phyloP scores from a whole-genome alignment of 148 eudicot species.

The Rhododendron vialii region DNA sequence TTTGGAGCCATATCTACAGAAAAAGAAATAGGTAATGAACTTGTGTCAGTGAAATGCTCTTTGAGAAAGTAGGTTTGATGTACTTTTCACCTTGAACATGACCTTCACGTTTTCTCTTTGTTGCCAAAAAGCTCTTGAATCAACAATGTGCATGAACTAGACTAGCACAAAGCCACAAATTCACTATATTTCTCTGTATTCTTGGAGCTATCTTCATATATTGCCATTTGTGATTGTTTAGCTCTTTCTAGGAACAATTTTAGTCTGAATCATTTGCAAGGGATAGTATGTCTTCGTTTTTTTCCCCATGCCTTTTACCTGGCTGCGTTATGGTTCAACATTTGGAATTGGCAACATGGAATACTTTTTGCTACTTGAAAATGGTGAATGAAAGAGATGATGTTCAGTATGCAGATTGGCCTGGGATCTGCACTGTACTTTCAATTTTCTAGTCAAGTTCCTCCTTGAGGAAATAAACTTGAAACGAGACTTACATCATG shows the following conservation, averaged over 20 bases:
- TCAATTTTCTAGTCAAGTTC: background rate
- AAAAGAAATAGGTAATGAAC: background rate
- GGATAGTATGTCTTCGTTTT: background rate
- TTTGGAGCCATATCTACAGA: background rate
- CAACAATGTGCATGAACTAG: background rate
- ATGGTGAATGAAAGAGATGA: background rate
- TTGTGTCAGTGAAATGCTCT: background rate
- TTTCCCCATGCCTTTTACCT: background rate
- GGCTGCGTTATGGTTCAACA: background rate
- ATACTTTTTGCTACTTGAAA: background rate
- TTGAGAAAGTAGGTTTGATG: background rate
- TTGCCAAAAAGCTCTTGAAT: background rate
- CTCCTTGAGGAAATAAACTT: background rate
- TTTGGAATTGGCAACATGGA: background rate
- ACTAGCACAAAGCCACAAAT: background rate
- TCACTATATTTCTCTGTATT: background rate
- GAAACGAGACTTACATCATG: background rate
- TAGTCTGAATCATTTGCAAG: background rate
- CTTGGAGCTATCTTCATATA: background rate
- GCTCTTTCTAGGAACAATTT: background rate
- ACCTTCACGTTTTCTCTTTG: background rate
- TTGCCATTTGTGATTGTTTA: background rate
- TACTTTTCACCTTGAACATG: background rate
- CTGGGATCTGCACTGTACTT: background rate
- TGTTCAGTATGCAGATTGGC: background rate